Conservation (phyloP, 2,329 filamentous ascomycete species). For the Ophiobolus disseminans region DNA sequence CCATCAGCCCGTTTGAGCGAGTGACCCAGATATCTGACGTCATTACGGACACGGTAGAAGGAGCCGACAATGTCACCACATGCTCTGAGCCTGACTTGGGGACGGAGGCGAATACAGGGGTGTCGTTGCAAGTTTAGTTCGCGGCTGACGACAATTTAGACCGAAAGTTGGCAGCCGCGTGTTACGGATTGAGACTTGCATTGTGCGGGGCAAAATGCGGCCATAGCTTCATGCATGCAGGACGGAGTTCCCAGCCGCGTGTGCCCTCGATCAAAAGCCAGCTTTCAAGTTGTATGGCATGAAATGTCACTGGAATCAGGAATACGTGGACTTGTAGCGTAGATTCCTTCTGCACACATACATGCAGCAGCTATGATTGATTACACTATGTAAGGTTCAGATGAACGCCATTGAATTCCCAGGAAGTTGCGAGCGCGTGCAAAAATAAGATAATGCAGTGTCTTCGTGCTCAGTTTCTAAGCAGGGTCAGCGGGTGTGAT, state of each 20-base stretch:
- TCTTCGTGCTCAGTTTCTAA: constrained; percentile 45
- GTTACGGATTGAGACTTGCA: neutral
- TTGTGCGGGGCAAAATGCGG: constrained; percentile 11
- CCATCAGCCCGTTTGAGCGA: constrained; percentile 7
- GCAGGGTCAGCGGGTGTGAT: constrained; percentile 26
- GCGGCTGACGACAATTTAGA: constrained; percentile 24
- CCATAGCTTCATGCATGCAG: constrained; percentile 17
- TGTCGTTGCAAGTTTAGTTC: constrained; percentile 9
- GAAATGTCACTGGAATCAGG: no score
- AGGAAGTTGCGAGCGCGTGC: no score
- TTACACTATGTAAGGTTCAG: constrained; percentile 28
- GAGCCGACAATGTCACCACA: constrained; percentile 5
- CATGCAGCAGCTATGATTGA: constrained; percentile 31
- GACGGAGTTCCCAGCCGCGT: no score
- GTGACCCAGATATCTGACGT: constrained; percentile 30
- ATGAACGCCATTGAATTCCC: constrained; percentile 41
- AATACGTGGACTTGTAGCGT: no score
- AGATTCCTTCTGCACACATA: no score
- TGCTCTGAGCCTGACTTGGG: constrained; percentile 6
- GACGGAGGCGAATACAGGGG: constrained; percentile 7
- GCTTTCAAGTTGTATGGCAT: no score
- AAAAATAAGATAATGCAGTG: no score
- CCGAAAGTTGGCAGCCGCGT: constrained; percentile 31
- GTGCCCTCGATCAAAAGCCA: no score
- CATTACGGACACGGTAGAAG: constrained; percentile 12